These are phyloP conservation scores for Suillus fuscotomentosus DNA, from an alignment of 768 basidiomycete species.

Conservation along the genomic window DNA sequence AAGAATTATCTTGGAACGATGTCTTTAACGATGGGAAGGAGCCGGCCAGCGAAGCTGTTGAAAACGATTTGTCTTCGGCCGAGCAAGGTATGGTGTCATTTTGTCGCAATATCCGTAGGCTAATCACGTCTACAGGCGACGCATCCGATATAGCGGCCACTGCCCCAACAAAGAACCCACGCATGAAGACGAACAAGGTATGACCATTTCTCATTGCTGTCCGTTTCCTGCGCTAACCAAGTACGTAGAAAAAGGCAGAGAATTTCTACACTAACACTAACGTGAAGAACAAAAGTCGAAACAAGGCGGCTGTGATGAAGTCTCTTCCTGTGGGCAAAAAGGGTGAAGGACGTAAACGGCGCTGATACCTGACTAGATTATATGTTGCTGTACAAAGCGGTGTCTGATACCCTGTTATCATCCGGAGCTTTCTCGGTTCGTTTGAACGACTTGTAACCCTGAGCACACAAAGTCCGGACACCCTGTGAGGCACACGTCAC, in stretches of 20 bases:
- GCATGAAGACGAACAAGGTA: conserved; percentile 95
- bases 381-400: conserved; percentile 1
- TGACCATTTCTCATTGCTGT: not conserved
- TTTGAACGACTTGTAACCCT: no score
- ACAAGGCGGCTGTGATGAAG: conserved; percentile 59
- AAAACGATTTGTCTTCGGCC: conserved; percentile 10
- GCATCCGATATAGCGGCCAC: conserved; percentile 35
- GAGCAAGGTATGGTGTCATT: conserved; percentile 20
- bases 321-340: conserved; percentile 54
- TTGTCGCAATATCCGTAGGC: not conserved
- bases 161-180: conserved; percentile 48
- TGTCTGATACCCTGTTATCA: no score
- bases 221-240: conserved; percentile 9
- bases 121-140: conserved; percentile 25
- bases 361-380: conserved; percentile 14
- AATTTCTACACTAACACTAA: conserved; percentile 89
- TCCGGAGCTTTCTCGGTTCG: no score
- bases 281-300: conserved; percentile 84
- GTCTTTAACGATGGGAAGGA: conserved; percentile 64
- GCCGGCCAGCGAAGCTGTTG: conserved; percentile 15
- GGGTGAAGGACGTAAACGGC: conserved; percentile 39
- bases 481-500: no score
- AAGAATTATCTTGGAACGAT: conserved; percentile 81
- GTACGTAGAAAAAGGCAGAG: conserved; percentile 71
- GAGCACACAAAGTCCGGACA: no score